Evolutionary conservation across 2,329 filamentous ascomycete genomes (phyloP).

Genomic region (Pestalotiopsis fici): DNA sequence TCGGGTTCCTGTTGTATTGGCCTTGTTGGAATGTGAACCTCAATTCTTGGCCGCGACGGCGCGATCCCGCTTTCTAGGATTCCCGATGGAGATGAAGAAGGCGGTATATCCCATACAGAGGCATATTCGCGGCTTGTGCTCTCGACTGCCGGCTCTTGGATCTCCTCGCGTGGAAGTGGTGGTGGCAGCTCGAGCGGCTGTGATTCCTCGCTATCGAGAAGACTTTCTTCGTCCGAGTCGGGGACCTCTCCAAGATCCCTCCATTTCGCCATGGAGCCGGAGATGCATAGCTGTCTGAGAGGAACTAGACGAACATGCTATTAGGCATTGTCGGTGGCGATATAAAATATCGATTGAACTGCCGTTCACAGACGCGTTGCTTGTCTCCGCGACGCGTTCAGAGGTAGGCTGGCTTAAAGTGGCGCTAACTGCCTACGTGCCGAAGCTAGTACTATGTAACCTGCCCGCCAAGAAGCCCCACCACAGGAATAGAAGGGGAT

Average conservation of each 20-base stretch:
- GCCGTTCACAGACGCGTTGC: not conserved
- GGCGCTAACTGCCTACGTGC: not conserved
- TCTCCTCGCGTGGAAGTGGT: constrained; percentile 6
- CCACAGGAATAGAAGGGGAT: not conserved
- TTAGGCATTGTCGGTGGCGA: not conserved
- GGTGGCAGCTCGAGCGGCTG: constrained; percentile 16
- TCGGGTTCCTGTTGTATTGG: not conserved
- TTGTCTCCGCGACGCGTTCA: not conserved
- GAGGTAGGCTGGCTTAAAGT: not conserved
- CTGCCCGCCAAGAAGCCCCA: not conserved
- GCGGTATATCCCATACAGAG: constrained; percentile 31
- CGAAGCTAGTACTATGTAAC: not conserved
- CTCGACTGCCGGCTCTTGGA: constrained; percentile 1
- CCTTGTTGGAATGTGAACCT: not conserved
- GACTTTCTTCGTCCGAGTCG: constrained; percentile 43
- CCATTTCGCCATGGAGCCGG: constrained; percentile 39
- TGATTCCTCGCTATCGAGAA: constrained; percentile 35
- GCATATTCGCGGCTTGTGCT: constrained; percentile 2
- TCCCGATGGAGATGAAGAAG: constrained; percentile 21
- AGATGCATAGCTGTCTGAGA: constrained; percentile 26
- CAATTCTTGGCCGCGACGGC: constrained; percentile 11
- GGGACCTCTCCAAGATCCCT: constrained; percentile 45
- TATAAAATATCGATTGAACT: not conserved
- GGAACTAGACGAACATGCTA: not conserved
- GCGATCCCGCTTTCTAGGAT: constrained; percentile 15